phyloP scores from a whole-genome alignment of 1,284 basidiomycete genomes.

The Stygiomarasmius scandens region DNA sequence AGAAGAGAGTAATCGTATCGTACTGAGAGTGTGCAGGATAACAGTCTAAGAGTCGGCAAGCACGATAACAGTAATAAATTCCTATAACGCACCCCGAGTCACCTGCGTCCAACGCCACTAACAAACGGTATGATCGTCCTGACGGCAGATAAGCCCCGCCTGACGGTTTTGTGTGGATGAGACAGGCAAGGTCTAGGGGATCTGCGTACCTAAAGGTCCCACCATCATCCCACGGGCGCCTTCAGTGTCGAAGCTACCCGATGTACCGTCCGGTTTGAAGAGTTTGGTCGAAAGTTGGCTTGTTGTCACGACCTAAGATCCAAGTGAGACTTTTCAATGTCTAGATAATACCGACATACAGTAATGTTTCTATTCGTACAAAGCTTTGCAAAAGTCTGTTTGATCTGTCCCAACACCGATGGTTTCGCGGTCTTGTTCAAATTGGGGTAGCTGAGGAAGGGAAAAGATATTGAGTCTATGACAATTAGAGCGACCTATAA shows the following conservation, averaged over 20 bases:
- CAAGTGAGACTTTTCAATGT: conserved; percentile 5
- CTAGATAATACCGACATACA: conserved; percentile 43
- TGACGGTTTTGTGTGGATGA: conserved; percentile 17
- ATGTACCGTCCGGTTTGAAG: conserved; percentile 59
- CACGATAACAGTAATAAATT: background rate
- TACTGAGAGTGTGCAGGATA: conserved; percentile 13
- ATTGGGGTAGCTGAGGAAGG: conserved; percentile 53
- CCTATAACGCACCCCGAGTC: conserved; percentile 31
- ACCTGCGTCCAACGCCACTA: conserved; percentile 34
- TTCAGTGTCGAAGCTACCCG: conserved; percentile 40
- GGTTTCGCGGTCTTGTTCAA: conserved; percentile 40
- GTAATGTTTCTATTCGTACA: conserved; percentile 52
- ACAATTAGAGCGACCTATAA: conserved; percentile 56
- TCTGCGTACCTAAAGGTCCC: conserved; percentile 12
- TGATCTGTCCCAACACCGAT: conserved; percentile 52
- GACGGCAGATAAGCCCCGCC: conserved; percentile 40
- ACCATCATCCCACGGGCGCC: conserved; percentile 21
- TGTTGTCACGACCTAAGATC: conserved; percentile 60
- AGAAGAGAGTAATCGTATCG: conserved; percentile 32
- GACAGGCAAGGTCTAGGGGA: background rate
- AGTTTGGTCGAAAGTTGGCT: conserved; percentile 72
- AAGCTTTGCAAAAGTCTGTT: conserved; percentile 51
- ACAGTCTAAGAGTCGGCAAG: background rate
- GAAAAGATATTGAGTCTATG: conserved; percentile 66
- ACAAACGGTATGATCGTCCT: conserved; percentile 36